Conservation (phyloP, 108 stramenopile species). For the Cyclostephanos tholiformis region DNA sequence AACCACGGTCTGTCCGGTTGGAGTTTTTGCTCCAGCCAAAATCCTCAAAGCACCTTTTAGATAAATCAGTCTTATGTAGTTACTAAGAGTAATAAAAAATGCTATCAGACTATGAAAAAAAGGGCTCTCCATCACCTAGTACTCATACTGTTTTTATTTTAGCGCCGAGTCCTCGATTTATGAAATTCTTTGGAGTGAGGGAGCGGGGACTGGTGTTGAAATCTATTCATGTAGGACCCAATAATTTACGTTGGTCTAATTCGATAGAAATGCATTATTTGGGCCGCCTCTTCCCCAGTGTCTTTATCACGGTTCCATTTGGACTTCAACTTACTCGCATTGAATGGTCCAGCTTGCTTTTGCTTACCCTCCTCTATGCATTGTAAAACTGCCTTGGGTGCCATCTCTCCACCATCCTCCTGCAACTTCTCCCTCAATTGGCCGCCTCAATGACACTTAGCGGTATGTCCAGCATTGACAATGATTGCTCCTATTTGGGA, state of each 20-base stretch:
- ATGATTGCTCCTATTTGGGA: not conserved
- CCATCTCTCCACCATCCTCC: conserved; percentile 35
- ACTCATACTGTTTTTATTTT: no score
- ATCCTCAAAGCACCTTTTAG: no score
- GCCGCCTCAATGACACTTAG: conserved; percentile 66
- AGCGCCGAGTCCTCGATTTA: no score
- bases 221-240: not conserved
- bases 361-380: conserved; percentile 21
- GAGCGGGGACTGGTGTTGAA: no score
- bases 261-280: not conserved
- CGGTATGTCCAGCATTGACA: conserved; percentile 35
- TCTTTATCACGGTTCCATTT: conserved; percentile 31
- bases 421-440: conserved; percentile 53
- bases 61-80: no score
- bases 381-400: conserved; percentile 31
- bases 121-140: no score
- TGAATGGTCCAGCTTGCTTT: conserved; percentile 18
- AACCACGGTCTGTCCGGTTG: no score
- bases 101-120: no score
- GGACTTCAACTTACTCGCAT: conserved; percentile 34
- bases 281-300: conserved; percentile 10
- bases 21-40: no score
- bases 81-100: no score
- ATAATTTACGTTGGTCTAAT: not conserved
- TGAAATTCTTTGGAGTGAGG: no score